Base-by-base conservation (phyloP, 164 flowering plant genomes). In the Saururus chinensis region DNA sequence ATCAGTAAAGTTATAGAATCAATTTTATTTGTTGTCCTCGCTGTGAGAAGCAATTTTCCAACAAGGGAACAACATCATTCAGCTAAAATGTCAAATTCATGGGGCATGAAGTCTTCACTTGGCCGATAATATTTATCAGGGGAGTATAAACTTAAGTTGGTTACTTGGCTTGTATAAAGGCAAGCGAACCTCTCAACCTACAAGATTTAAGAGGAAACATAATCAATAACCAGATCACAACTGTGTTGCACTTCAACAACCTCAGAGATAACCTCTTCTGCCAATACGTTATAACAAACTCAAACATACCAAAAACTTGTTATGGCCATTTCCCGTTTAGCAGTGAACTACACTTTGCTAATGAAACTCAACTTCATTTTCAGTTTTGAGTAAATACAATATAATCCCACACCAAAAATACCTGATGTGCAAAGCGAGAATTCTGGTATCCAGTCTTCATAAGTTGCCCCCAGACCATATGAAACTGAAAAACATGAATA, bases 341-440 rank as follows among this genome's bases (percentile, higher is more conserved):
- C n/a, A n/a, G n/a, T n/a, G n/a, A n/a, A n/a, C n/a, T n/a, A n/a
- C n/a, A n/a, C n/a, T n/a, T n/a, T n/a, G n/a, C n/a, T n/a, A n/a
- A n/a, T n/a, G n/a, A n/a, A n/a, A n/a, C n/a, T n/a, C n/a, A n/a
- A n/a, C n/a, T n/a, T n/a, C n/a, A n/a, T n/a, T n/a, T n/a, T n/a
- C n/a, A n/a, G n/a, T n/a, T n/a, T n/a, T n/a, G 49, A 12, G 14
- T 45, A 3, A 45, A 45, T 12, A 45, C 14, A 45, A 45, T 45
- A 2, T 12, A 4, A 45, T 45, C 49, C 14, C 17, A 12, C 11
- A 3, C 11, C 14, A 45, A 45, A 45, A 45, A 2, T 45, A 89
- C 98, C 90, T 89, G 98, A 80, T 92, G 98, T 11, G 98, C 98
- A 73, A 92, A 92, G 66, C 98, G 95, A 40, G 98, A 92, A 62